Percentiles rank a stretch among this genome's conserved stretches.
phyloP scores from a whole-genome alignment of 2,329 filamentous ascomycete genomes.

The Fonsecaea pedrosoi region DNA sequence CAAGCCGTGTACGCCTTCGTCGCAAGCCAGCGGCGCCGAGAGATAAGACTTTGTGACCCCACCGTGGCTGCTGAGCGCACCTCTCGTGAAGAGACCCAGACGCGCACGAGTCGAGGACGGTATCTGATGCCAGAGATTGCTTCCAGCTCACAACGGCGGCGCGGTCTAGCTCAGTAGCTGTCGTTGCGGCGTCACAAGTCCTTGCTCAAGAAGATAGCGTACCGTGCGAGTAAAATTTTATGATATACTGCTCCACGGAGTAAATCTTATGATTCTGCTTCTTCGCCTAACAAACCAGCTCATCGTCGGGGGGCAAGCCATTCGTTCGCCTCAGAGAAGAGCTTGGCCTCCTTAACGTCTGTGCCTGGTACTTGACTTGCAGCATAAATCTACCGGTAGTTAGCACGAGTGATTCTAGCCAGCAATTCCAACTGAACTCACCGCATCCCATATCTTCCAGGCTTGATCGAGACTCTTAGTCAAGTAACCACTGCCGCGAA shows the following conservation, averaged over 20 bases:
- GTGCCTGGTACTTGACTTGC: slow-evolving; percentile 63
- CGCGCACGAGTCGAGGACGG: background rate
- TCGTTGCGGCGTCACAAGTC: background rate
- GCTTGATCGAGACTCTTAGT: slow-evolving; percentile 64
- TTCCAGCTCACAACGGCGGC: background rate
- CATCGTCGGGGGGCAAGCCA: slow-evolving; percentile 56
- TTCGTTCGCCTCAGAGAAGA: slow-evolving; percentile 65
- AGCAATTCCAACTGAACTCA: slow-evolving; percentile 48
- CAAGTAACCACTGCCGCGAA: slow-evolving; percentile 45
- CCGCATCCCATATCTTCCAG: slow-evolving; percentile 70
- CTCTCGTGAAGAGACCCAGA: background rate
- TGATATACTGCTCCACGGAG: background rate
- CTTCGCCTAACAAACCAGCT: background rate
- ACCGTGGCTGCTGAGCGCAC: background rate
- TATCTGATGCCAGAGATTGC: background rate
- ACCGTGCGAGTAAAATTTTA: background rate
- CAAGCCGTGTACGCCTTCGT: background rate
- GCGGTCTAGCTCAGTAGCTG: background rate
- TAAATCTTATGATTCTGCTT: background rate
- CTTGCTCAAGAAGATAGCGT: background rate
- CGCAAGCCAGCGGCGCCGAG: background rate
- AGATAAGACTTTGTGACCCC: background rate
- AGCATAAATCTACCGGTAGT: slow-evolving; percentile 57
- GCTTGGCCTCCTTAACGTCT: slow-evolving; percentile 59
- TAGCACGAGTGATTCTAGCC: slow-evolving; percentile 12